These are phyloP conservation scores for Beta vulgaris DNA, from an alignment of 148 eudicot genomes.

Conservation along the genomic window DNA sequence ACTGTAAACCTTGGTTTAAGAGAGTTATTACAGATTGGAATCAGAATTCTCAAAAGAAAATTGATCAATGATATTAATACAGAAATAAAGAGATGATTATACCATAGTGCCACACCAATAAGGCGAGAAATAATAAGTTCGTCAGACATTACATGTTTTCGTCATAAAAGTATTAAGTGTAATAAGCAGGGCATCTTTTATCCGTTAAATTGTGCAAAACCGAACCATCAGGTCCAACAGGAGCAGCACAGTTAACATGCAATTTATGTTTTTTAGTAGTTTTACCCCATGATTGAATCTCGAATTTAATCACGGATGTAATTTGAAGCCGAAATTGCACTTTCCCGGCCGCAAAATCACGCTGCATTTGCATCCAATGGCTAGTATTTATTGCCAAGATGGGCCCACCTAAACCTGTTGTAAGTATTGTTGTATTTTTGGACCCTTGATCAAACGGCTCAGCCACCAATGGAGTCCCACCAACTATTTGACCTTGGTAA, in stretches of 20 bases:
- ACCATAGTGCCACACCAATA: too few species aligned
- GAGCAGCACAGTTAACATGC: slow-evolving; percentile 63
- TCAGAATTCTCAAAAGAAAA: too few species aligned
- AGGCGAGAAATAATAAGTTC: too few species aligned
- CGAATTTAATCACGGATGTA: slow-evolving; percentile 62
- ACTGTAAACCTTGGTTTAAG: too few species aligned
- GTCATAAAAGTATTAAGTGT: slow-evolving; percentile 27
- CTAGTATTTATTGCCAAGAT: slow-evolving; percentile 36
- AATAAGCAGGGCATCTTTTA: slow-evolving; percentile 61
- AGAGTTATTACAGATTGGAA: too few species aligned
- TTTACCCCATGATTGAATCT: slow-evolving; percentile 56
- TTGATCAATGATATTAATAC: too few species aligned
- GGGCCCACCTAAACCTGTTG: slow-evolving; percentile 41
- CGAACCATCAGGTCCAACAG: slow-evolving; percentile 59
- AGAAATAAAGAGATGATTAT: too few species aligned
- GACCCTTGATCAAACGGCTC: slow-evolving; percentile 61
- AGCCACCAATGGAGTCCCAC: slow-evolving; percentile 35
- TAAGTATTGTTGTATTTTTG: slow-evolving; percentile 46
- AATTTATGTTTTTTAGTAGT: slow-evolving; percentile 58
- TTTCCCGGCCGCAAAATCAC: slow-evolving; percentile 36
- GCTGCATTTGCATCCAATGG: slow-evolving; percentile 52
- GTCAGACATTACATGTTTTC: neutral
- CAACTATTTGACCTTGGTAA: slow-evolving; percentile 48
- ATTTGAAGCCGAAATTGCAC: slow-evolving; percentile 54
- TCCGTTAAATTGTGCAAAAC: slow-evolving; percentile 39